These are phyloP conservation scores for Akanthomyces dipterigenus DNA, from an alignment of 2,329 filamentous ascomycete species.

Conservation along the genomic window DNA sequence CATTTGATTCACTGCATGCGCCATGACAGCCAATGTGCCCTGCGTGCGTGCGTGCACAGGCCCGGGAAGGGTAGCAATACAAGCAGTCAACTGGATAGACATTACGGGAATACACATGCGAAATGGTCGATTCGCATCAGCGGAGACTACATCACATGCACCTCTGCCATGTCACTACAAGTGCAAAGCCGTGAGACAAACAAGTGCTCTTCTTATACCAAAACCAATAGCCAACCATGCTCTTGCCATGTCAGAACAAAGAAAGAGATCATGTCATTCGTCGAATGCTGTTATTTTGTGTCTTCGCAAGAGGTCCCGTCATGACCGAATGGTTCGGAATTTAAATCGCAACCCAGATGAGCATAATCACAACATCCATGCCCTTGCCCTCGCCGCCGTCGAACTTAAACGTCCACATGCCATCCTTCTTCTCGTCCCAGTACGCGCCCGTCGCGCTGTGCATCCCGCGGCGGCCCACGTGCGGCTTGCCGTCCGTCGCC, in stretches of 20 bases:
- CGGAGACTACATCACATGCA: neutral
- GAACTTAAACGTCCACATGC: slow-evolving; percentile 86
- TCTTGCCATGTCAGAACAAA: neutral
- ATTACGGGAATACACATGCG: too few species aligned
- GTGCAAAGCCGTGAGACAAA: neutral
- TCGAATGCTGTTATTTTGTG: neutral
- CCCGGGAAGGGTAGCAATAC: neutral
- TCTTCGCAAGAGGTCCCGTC: neutral
- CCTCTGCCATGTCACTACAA: neutral
- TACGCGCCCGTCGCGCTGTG: slow-evolving; percentile 79
- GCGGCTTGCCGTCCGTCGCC: slow-evolving; percentile 57
- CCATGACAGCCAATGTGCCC: too few species aligned
- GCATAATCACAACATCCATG: slow-evolving; percentile 62
- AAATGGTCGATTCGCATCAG: neutral
- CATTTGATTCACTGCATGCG: too few species aligned
- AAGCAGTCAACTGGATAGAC: neutral
- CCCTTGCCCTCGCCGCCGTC: slow-evolving; percentile 61
- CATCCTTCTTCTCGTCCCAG: slow-evolving; percentile 87
- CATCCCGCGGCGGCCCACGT: slow-evolving; percentile 82
- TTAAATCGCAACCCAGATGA: slow-evolving; percentile 72
- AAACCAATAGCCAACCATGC: neutral
- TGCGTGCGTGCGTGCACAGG: too few species aligned
- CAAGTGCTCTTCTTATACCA: neutral
- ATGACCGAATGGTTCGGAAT: neutral
- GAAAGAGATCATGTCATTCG: neutral